These are phyloP conservation scores for Geotrichum macrosporum DNA, from an alignment of 1,139 yeast species.

Conservation along the genomic window DNA sequence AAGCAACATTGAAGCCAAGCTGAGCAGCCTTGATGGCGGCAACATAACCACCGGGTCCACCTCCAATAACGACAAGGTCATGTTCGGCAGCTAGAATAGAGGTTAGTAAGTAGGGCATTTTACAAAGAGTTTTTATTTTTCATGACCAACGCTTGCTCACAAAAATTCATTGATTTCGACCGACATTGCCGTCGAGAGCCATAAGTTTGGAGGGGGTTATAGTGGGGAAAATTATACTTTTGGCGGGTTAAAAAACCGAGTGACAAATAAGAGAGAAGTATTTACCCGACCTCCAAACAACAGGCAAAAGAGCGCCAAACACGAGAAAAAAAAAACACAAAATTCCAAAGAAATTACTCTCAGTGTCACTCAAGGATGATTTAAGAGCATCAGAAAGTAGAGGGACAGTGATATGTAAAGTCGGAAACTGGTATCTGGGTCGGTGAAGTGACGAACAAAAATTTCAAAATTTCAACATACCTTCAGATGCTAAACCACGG, in stretches of 20 bases:
- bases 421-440: too few relatives aligned
- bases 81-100: constrained; percentile 47
- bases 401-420: too few relatives aligned
- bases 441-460: too few relatives aligned
- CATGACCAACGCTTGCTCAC: not conserved
- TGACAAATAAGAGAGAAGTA: constrained; percentile 9
- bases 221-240: constrained; percentile 6
- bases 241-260: too few relatives aligned
- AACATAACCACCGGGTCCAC: constrained; percentile 97
- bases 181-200: constrained; percentile 9
- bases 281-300: constrained; percentile 8
- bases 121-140: not conserved
- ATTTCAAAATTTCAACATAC: constrained; percentile 25
- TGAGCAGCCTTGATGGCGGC: constrained; percentile 99
- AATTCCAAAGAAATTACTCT: not conserved
- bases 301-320: not conserved
- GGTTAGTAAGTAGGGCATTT: not conserved
- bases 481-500: constrained; percentile 30
- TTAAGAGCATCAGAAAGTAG: too few relatives aligned
- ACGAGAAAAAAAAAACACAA: not conserved
- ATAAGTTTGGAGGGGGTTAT: constrained; percentile 3
- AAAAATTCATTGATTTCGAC: not conserved
- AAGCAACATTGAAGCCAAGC: constrained; percentile 87
- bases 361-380: too few relatives aligned
- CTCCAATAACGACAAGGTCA: constrained; percentile 94